These are phyloP conservation scores for Pseudocercospora eumusae DNA, from an alignment of 2,329 filamentous ascomycete species.

Conservation along the genomic window DNA sequence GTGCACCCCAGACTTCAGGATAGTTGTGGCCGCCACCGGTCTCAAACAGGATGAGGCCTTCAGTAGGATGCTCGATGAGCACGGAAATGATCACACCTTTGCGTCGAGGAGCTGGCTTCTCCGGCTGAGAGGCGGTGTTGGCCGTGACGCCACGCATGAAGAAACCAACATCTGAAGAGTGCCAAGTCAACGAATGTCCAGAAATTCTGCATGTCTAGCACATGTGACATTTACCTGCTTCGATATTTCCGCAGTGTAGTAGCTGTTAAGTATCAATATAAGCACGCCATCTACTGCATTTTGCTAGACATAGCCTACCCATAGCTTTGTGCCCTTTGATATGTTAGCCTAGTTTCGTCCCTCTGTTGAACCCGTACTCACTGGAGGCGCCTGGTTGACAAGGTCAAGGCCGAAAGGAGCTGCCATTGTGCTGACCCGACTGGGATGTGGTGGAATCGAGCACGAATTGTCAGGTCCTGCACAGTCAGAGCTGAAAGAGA, in stretches of 20 bases:
- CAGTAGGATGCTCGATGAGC: conserved; percentile 38
- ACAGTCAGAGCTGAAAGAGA: background rate
- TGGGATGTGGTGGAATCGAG: background rate
- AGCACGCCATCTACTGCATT: background rate
- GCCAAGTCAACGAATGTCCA: background rate
- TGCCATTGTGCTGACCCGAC: background rate
- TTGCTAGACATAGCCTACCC: conserved; percentile 26
- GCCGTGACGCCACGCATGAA: conserved; percentile 39
- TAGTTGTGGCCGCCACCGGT: conserved; percentile 41
- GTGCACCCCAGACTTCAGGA: conserved; percentile 36
- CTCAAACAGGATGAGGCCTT: conserved; percentile 43
- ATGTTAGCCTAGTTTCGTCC: background rate
- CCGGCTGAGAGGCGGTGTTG: conserved; percentile 37
- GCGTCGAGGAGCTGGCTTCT: conserved; percentile 33
- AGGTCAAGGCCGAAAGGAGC: conserved; percentile 27
- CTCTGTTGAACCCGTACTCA: background rate
- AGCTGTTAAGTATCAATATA: conserved; percentile 25
- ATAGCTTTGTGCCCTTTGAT: conserved; percentile 41
- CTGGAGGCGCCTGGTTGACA: conserved; percentile 32
- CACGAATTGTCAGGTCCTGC: background rate
- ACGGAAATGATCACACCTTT: conserved; percentile 38
- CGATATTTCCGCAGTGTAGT: conserved; percentile 41
- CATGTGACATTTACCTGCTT: conserved; percentile 36
- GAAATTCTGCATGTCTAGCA: background rate
- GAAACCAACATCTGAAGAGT: conserved; percentile 29